Conservation (phyloP, 192 early-diverging fungal genomes). For the Coemansia sp. region DNA sequence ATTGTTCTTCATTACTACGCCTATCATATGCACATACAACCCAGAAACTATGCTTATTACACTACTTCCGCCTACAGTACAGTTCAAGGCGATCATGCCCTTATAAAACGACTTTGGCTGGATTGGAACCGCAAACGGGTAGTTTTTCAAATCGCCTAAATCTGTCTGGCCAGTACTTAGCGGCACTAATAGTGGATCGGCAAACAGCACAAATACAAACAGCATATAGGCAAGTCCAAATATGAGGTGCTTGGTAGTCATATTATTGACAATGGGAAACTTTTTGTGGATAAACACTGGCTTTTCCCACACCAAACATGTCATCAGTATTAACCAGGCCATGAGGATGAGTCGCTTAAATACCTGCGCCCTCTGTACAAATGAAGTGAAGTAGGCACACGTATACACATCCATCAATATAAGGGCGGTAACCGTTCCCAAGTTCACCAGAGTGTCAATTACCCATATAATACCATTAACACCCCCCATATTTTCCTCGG, state of each 20-base stretch:
- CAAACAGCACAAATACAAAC: conserved; percentile 3
- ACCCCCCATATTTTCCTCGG: not conserved
- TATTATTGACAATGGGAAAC: conserved; percentile 1
- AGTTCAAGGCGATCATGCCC: not conserved
- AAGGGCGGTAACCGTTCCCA: not conserved
- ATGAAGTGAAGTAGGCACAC: conserved; percentile 1
- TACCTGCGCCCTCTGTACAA: not conserved
- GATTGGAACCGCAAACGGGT: conserved; percentile 10
- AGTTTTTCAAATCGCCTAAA: conserved; percentile 7
- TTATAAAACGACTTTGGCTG: conserved; percentile 1
- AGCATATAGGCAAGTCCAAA: conserved; percentile 9
- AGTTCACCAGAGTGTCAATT: not conserved
- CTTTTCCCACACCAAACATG: conserved; percentile 1
- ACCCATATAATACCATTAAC: not conserved
- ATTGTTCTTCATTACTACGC: not conserved
- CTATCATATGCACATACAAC: not conserved
- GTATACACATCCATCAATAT: conserved; percentile 12
- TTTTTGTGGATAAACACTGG: not conserved
- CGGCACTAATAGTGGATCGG: conserved; percentile 7
- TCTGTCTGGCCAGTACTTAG: conserved; percentile 2
- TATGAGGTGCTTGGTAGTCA: not conserved
- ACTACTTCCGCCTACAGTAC: not conserved
- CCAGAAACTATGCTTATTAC: not conserved
- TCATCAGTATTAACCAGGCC: not conserved
- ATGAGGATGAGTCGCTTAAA: conserved; percentile 10